Conservation (phyloP, 495 filamentous ascomycete species). For the Haplographium delicatum region DNA sequence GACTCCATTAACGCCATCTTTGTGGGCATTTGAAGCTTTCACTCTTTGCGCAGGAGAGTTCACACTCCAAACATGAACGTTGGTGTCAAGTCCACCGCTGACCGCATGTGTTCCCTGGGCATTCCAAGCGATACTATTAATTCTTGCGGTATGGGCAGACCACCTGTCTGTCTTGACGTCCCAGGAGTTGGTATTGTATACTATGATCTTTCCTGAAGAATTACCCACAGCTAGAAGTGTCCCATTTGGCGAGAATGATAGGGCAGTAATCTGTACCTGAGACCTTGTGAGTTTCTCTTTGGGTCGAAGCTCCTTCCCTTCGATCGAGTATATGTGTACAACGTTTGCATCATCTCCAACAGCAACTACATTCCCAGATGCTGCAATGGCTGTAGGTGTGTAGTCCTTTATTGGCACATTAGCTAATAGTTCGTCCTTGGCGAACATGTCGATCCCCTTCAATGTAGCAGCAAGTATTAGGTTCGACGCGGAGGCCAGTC, state of each 20-base stretch:
- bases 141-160: conserved; percentile 85
- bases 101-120: conserved; percentile 66
- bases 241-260: conserved; percentile 75
- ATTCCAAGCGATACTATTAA: conserved; percentile 83
- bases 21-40: conserved; percentile 79
- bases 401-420: conserved; percentile 38
- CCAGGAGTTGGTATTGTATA: conserved; percentile 60
- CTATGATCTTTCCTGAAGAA: conserved; percentile 77
- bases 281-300: conserved; percentile 44
- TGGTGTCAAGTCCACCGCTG: conserved; percentile 82
- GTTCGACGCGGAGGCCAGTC: conserved; percentile 35
- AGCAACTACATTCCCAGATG: conserved; percentile 59
- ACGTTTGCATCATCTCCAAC: conserved; percentile 68
- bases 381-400: conserved; percentile 65
- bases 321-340: conserved; percentile 60
- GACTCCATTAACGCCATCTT: conserved; percentile 89
- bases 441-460: conserved; percentile 60
- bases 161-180: conserved; percentile 68
- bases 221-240: conserved; percentile 73
- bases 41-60: conserved; percentile 74
- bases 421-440: conserved; percentile 48
- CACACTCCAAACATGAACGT: conserved; percentile 89
- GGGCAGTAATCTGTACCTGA: conserved; percentile 53
- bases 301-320: conserved; percentile 38
- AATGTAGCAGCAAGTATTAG: conserved; percentile 60